phyloP scores from a whole-genome alignment of 768 basidiomycete species.

The Mycena epipterygia region DNA sequence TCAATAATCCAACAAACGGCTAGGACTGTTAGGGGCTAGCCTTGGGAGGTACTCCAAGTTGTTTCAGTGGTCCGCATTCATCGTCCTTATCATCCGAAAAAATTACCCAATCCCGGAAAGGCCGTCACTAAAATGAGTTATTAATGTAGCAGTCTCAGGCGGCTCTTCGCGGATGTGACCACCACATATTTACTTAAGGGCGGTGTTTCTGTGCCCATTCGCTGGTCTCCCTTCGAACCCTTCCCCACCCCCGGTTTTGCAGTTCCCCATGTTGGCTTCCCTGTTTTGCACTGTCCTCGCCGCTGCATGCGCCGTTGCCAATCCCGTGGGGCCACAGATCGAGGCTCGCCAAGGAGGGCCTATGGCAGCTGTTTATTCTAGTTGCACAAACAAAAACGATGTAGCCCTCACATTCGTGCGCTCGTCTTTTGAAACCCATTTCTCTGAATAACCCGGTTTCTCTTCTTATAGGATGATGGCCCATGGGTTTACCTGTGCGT shows the following conservation, averaged over 20 bases:
- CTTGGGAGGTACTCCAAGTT: too few species aligned
- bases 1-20: too few species aligned
- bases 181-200: not conserved
- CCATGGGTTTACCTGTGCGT: conserved; percentile 19
- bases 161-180: not conserved
- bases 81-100: not conserved
- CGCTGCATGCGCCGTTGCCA: not conserved
- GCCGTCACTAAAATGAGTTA: not conserved
- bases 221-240: not conserved
- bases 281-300: not conserved
- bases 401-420: conserved; percentile 17
- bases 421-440: not conserved
- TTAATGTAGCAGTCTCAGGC: not conserved
- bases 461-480: conserved; percentile 8
- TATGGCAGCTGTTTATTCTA: conserved; percentile 1
- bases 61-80: not conserved
- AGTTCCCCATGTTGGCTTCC: not conserved
- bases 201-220: not conserved
- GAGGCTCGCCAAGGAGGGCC: not conserved
- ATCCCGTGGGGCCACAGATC: not conserved
- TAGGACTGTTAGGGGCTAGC: too few species aligned
- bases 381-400: conserved; percentile 7
- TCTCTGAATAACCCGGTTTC: not conserved
- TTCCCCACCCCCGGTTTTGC: not conserved
- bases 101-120: too few species aligned